A percentile compares a stretch with the other conserved stretches of the same genome.
phyloP scores from a whole-genome alignment of 176 grass and related monocot species.

The Carex pumila region DNA sequence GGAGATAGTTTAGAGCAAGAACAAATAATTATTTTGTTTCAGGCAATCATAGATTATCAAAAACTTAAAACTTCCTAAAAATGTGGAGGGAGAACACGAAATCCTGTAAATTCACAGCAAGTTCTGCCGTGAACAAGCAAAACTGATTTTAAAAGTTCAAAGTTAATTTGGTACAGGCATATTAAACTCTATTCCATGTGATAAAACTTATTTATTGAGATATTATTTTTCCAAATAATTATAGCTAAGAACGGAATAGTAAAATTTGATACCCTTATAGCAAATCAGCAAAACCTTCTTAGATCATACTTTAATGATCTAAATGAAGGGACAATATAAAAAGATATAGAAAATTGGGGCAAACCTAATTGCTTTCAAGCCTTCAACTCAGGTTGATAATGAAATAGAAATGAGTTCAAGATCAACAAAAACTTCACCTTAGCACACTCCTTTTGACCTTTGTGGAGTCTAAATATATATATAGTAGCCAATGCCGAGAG shows the following conservation, averaged over 20 bases:
- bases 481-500: too few relatives aligned
- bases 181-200: background rate
- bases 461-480: background rate
- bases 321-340: background rate
- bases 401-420: background rate
- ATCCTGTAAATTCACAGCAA: background rate
- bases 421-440: background rate
- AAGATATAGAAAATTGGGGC: background rate
- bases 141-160: background rate
- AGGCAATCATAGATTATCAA: background rate
- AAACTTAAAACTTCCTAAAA: background rate
- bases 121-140: background rate
- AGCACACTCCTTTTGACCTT: background rate
- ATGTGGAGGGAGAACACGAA: background rate
- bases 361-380: background rate
- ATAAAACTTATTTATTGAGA: background rate
- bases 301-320: background rate
- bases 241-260: background rate
- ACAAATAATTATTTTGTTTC: background rate
- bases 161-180: background rate
- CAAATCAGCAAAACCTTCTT: background rate
- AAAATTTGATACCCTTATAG: background rate
- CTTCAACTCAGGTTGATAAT: background rate
- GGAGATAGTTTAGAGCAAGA: background rate
- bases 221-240: background rate